A percentile compares a stretch with the other conserved stretches of the same genome.
phyloP scores from a whole-genome alignment of 2,329 filamentous ascomycete genomes.

The Fulvia fulva region DNA sequence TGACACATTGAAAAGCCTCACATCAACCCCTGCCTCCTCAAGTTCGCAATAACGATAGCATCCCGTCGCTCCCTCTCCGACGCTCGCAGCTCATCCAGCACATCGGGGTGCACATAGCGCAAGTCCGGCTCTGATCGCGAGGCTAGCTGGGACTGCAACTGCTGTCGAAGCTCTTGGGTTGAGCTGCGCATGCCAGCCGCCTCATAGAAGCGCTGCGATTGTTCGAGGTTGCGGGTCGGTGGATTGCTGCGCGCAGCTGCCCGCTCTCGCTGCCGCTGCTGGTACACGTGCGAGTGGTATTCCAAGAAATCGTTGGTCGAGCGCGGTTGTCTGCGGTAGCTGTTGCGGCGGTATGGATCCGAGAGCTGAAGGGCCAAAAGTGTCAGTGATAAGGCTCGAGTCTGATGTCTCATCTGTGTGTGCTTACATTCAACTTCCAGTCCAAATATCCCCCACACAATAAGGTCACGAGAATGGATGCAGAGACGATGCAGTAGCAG shows the following conservation, averaged over 20 bases:
- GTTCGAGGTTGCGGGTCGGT: not conserved
- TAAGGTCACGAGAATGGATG: not conserved
- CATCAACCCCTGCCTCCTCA: not conserved
- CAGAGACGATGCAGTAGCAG: constrained; percentile 1
- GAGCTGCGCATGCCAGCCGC: not conserved
- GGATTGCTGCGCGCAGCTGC: not conserved
- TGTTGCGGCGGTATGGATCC: not conserved
- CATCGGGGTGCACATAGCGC: not conserved
- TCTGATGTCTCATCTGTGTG: not conserved
- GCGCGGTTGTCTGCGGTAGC: not conserved
- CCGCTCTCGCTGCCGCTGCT: not conserved
- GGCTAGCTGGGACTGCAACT: not conserved
- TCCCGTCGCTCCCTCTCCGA: not conserved
- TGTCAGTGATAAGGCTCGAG: not conserved
- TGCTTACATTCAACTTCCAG: constrained; percentile 3
- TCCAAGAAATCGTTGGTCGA: not conserved
- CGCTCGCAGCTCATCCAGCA: not conserved
- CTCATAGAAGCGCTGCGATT: not conserved
- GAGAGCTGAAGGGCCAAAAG: not conserved
- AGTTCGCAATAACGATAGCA: not conserved
- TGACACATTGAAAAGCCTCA: not conserved
- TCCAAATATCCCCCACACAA: not conserved
- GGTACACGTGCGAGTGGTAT: not conserved
- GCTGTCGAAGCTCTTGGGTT: too few species aligned
- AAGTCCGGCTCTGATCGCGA: not conserved